Evolutionary conservation across 2,329 filamentous ascomycete species (phyloP).

Genomic region (Botrytis pseudocinerea): DNA sequence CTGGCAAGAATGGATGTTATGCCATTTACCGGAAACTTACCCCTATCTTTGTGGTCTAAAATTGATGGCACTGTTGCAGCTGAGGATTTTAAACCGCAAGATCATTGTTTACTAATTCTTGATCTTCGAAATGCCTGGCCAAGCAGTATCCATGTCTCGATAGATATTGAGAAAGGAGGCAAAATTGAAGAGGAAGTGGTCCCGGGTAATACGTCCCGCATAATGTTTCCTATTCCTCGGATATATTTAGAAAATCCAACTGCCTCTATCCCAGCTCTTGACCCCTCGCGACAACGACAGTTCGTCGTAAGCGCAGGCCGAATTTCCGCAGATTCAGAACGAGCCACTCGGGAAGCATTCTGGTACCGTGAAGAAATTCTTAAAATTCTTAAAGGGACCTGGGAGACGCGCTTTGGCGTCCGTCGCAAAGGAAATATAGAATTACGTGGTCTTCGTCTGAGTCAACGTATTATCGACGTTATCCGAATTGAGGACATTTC

Average conservation of each 20-base stretch:
- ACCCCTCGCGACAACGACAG: constrained; percentile 81
- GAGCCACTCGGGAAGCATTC: constrained; percentile 77
- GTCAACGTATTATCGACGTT: constrained; percentile 76
- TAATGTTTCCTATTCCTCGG: constrained; percentile 74
- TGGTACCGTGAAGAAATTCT: constrained; percentile 88
- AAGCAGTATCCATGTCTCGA: constrained; percentile 67
- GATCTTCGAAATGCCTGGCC: constrained; percentile 92
- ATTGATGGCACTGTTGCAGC: constrained; percentile 37
- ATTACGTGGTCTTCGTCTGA: constrained; percentile 72
- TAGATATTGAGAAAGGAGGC: constrained; percentile 46
- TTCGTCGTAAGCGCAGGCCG: constrained; percentile 85
- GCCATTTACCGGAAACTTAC: constrained; percentile 68
- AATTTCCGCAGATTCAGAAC: constrained; percentile 76
- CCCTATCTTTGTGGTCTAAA: constrained; percentile 57
- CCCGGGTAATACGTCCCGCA: constrained; percentile 68
- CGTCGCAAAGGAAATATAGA: constrained; percentile 68
- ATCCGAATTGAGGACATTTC: constrained; percentile 78
- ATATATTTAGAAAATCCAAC: constrained; percentile 76
- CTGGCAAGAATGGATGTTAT: constrained; percentile 77
- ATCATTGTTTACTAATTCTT: constrained; percentile 76
- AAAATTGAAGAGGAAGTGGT: constrained; percentile 54
- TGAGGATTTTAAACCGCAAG: constrained; percentile 50
- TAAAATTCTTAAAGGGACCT: constrained; percentile 67
- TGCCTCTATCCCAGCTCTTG: constrained; percentile 75
- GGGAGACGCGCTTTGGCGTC: constrained; percentile 58